Conservation (phyloP, 2,329 filamentous ascomycete genomes). For the Stemphylium lycopersici region DNA sequence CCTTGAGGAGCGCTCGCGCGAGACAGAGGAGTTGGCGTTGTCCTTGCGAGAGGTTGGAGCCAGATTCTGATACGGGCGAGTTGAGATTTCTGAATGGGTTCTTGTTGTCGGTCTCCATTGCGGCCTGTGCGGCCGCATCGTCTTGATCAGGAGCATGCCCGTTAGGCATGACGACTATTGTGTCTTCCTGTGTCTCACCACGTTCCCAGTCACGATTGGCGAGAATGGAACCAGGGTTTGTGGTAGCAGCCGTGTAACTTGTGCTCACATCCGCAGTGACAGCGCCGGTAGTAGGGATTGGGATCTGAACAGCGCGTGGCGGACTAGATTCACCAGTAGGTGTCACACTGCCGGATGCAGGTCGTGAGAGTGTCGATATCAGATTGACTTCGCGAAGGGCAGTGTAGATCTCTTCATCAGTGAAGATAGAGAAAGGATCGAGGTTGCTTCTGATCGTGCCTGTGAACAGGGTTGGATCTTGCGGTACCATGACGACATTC, state of each 20-base stretch:
- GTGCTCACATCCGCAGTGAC: constrained; percentile 34
- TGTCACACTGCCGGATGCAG: constrained; percentile 35
- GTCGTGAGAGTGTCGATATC: constrained; percentile 60
- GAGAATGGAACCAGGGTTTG: constrained; percentile 42
- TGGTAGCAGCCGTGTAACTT: constrained; percentile 39
- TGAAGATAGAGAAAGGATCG: constrained; percentile 88
- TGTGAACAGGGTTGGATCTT: constrained; percentile 93
- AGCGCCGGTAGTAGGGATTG: constrained; percentile 38
- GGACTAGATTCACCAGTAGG: constrained; percentile 26
- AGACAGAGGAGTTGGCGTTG: constrained; percentile 94
- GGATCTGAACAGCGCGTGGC: constrained; percentile 38
- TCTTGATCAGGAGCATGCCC: constrained; percentile 37
- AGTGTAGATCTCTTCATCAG: constrained; percentile 87
- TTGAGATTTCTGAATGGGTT: constrained; percentile 91
- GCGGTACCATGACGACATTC: constrained; percentile 95
- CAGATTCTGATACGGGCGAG: constrained; percentile 85
- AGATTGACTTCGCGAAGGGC: constrained; percentile 88
- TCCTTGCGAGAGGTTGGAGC: constrained; percentile 92
- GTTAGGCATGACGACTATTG: constrained; percentile 40
- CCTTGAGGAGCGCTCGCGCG: constrained; percentile 88
- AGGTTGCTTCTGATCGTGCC: constrained; percentile 91
- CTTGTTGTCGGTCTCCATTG: constrained; percentile 73
- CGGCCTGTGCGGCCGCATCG: constrained; percentile 28
- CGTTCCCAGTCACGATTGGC: constrained; percentile 37
- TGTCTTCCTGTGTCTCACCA: constrained; percentile 36